Evolutionary conservation across 768 basidiomycete species (phyloP).

Genomic region (Boletus vermiculosoides): DNA sequence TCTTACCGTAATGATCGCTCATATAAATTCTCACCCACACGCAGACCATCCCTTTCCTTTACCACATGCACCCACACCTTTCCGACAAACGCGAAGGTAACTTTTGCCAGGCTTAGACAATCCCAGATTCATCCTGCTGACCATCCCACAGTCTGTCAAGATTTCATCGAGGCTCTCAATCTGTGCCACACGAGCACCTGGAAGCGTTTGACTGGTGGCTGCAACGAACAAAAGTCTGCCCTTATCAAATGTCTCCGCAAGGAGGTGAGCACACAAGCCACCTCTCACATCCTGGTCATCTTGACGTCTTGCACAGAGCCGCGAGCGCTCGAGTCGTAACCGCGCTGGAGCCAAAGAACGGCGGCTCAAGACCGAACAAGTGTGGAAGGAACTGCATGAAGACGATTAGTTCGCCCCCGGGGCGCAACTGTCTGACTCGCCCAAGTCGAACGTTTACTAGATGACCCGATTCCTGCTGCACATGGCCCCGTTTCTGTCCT

Average conservation of each 20-base stretch:
- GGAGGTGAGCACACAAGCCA: slow-evolving; percentile 50
- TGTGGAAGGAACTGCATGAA: slow-evolving; percentile 59
- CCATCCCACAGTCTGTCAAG: slow-evolving; percentile 56
- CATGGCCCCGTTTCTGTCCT: background rate
- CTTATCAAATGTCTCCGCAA: slow-evolving; percentile 68
- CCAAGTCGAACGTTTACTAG: background rate
- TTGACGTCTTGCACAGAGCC: slow-evolving; percentile 43
- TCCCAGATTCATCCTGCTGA: slow-evolving; percentile 6
- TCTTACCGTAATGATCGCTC: background rate
- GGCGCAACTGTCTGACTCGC: background rate
- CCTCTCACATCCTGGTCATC: background rate
- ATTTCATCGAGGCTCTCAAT: slow-evolving; percentile 76
- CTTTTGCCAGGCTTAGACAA: slow-evolving; percentile 5
- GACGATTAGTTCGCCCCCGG: slow-evolving; percentile 30
- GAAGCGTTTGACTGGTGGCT: slow-evolving; percentile 65
- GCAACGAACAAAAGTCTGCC: slow-evolving; percentile 65
- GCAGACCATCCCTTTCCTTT: background rate
- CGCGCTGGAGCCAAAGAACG: slow-evolving; percentile 59
- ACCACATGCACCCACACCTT: slow-evolving; percentile 65
- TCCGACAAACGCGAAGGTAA: slow-evolving; percentile 63
- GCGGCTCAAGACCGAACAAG: slow-evolving; percentile 55
- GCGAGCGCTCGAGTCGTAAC: slow-evolving; percentile 58
- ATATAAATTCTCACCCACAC: slow-evolving; percentile 1
- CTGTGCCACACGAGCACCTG: slow-evolving; percentile 63
- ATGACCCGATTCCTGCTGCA: background rate